phyloP scores from a whole-genome alignment of 768 basidiomycete species.

The Mycena vulgaris region DNA sequence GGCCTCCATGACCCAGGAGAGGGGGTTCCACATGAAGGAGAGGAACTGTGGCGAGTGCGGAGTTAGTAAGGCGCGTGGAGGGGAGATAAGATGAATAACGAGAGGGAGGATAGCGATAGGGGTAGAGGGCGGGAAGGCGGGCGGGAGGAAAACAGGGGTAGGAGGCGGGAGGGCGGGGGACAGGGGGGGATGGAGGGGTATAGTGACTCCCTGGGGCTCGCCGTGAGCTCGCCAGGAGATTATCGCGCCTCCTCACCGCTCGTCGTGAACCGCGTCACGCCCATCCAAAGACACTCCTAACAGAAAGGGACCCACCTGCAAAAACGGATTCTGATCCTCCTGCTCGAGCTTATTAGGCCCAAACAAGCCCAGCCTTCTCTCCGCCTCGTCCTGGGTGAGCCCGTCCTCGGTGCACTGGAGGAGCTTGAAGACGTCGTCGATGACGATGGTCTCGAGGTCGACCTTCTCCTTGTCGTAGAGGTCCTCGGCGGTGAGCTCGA shows the following conservation, averaged over 20 bases:
- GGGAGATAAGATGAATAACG: too few species aligned
- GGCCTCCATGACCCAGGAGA: constrained; percentile 99
- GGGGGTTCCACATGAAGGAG: constrained; percentile 99
- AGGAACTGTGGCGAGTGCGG: constrained; percentile 71
- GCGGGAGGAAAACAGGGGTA: too few species aligned
- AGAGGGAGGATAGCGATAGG: too few species aligned
- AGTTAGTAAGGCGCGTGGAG: too few species aligned
- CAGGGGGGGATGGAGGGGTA: too few species aligned
- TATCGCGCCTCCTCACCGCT: too few species aligned
- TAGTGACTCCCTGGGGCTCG: too few species aligned
- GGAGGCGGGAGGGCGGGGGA: too few species aligned
- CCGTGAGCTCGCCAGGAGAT: too few species aligned
- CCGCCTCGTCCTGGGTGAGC: constrained; percentile 81
- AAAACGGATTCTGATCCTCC: constrained; percentile 92
- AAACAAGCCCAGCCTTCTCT: constrained; percentile 90
- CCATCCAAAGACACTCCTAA: background rate
- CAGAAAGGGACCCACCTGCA: constrained; percentile 73
- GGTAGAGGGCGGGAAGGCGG: too few species aligned
- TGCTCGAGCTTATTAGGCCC: constrained; percentile 96
- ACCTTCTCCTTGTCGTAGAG: constrained; percentile 99
- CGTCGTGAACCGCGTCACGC: background rate
- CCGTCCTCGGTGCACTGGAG: constrained; percentile 92
- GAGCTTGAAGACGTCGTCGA: constrained; percentile 97
- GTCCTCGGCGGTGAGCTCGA: constrained; percentile 93
- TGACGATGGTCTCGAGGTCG: constrained; percentile 96